Conservation (phyloP, 257 asterid species). For the Nicotiana tomentosiformis region DNA sequence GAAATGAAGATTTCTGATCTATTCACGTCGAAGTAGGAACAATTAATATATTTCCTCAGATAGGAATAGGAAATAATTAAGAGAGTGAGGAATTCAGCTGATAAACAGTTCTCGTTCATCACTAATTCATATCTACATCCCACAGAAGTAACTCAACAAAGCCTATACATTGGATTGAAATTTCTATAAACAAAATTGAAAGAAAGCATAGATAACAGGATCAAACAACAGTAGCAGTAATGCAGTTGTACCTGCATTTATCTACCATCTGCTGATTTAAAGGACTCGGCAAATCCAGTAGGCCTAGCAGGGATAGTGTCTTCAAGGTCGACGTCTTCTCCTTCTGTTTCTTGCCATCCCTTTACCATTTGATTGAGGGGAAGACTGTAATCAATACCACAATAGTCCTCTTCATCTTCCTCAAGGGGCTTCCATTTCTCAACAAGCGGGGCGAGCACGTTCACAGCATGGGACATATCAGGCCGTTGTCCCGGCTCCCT, state of each 20-base stretch:
- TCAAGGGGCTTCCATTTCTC: slow-evolving; percentile 83
- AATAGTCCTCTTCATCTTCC: slow-evolving; percentile 60
- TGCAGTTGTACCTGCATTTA: slow-evolving; percentile 11
- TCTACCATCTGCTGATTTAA: slow-evolving; percentile 77
- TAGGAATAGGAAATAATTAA: not conserved
- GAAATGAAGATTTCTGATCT: not conserved
- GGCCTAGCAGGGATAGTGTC: slow-evolving; percentile 91
- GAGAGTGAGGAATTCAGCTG: not conserved
- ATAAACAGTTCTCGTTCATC: not conserved
- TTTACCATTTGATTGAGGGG: slow-evolving; percentile 90
- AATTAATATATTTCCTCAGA: not conserved
- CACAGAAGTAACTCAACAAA: not conserved
- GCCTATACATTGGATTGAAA: slow-evolving; percentile 1
- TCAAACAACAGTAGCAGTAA: not conserved
- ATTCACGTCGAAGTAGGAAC: not conserved
- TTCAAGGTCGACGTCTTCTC: slow-evolving; percentile 53
- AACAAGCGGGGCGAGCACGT: slow-evolving; percentile 55
- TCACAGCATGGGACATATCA: slow-evolving; percentile 83
- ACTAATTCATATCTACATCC: slow-evolving; percentile 5
- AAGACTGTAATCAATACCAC: slow-evolving; percentile 87
- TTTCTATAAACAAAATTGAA: not conserved
- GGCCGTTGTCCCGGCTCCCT: slow-evolving; percentile 85
- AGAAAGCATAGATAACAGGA: slow-evolving; percentile 1
- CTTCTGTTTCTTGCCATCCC: slow-evolving; percentile 85
- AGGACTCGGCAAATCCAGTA: slow-evolving; percentile 84